Percentiles rank a stretch among this genome's conserved stretches.
Conservation (phyloP, 495 filamentous ascomycete genomes). For the Daldinia loculata region DNA sequence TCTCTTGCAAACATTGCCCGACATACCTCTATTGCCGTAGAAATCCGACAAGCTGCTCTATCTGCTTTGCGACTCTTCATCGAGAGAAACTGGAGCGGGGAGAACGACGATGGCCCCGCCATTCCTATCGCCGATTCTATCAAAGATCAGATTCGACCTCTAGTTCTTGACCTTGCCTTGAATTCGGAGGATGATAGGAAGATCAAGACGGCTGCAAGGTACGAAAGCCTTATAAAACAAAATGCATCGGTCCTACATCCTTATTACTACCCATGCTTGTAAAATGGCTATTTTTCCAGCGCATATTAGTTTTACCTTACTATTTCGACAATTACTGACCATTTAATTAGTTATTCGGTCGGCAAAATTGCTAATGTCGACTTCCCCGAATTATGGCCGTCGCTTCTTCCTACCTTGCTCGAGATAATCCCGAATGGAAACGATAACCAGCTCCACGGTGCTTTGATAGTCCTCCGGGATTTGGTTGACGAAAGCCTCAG, state of each 20-base stretch:
- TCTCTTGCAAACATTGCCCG: conserved; percentile 80
- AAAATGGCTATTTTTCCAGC: neutral
- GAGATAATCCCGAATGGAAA: conserved; percentile 75
- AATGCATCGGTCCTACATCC: neutral
- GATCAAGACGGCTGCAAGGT: conserved; percentile 81
- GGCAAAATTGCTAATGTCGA: conserved; percentile 94
- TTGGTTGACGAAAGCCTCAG: conserved; percentile 91
- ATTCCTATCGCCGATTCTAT: conserved; percentile 71
- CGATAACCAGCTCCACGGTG: conserved; percentile 84
- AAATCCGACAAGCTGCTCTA: conserved; percentile 84
- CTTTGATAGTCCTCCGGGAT: conserved; percentile 85
- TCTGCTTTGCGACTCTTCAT: conserved; percentile 83
- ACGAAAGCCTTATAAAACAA: conserved; percentile 20
- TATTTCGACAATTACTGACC: conserved; percentile 19
- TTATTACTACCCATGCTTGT: neutral
- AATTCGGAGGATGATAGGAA: conserved; percentile 79
- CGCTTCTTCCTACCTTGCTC: conserved; percentile 80
- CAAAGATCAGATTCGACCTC: conserved; percentile 75
- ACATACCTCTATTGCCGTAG: conserved; percentile 71
- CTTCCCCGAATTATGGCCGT: conserved; percentile 93
- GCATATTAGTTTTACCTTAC: neutral
- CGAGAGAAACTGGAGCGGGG: conserved; percentile 74
- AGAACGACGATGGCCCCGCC: conserved; percentile 66
- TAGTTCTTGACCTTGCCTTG: conserved; percentile 80
- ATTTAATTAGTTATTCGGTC: conserved; percentile 72